These are phyloP conservation scores for Aspergillus clavatus DNA, from an alignment of 2,329 filamentous ascomycete species.

Conservation along the genomic window DNA sequence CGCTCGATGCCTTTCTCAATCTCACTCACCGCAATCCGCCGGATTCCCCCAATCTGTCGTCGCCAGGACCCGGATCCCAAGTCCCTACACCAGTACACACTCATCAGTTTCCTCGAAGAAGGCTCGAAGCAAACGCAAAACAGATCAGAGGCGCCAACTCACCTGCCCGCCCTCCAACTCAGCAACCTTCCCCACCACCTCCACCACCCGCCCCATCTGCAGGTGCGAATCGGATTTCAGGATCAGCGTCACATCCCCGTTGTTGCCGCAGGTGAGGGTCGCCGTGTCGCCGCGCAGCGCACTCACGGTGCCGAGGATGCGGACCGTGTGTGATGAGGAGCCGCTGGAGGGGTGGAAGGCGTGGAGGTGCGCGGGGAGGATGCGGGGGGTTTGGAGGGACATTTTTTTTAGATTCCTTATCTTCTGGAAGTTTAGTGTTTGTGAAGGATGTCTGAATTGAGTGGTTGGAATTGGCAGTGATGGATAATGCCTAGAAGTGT, in stretches of 20 bases:
- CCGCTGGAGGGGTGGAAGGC: constrained; percentile 57
- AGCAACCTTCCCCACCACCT: constrained; percentile 44
- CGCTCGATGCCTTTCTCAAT: not conserved
- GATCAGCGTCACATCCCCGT: constrained; percentile 67
- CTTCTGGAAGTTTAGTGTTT: not conserved
- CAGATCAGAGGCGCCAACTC: no score
- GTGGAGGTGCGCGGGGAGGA: constrained; percentile 75
- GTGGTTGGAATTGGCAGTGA: no score
- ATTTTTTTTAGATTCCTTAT: constrained; percentile 43
- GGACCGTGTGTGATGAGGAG: constrained; percentile 61
- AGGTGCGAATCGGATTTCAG: constrained; percentile 57
- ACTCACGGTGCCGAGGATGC: constrained; percentile 77
- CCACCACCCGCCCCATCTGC: constrained; percentile 43
- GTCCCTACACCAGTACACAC: constrained; percentile 24
- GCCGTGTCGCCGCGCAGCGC: constrained; percentile 78
- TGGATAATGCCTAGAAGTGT: no score
- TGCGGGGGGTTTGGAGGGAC: constrained; percentile 72
- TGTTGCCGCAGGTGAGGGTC: constrained; percentile 64
- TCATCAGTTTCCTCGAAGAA: not conserved
- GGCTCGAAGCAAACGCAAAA: no score
- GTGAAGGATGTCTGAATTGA: no score
- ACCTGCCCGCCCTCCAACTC: constrained; percentile 40
- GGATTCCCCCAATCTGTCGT: constrained; percentile 42
- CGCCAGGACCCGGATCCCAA: constrained; percentile 40
- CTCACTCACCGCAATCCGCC: constrained; percentile 34